A percentile compares a stretch with the other conserved stretches of the same genome.
Evolutionary conservation across 2,329 filamentous ascomycete genomes (phyloP).

Genomic region (Orbilia javanica): DNA sequence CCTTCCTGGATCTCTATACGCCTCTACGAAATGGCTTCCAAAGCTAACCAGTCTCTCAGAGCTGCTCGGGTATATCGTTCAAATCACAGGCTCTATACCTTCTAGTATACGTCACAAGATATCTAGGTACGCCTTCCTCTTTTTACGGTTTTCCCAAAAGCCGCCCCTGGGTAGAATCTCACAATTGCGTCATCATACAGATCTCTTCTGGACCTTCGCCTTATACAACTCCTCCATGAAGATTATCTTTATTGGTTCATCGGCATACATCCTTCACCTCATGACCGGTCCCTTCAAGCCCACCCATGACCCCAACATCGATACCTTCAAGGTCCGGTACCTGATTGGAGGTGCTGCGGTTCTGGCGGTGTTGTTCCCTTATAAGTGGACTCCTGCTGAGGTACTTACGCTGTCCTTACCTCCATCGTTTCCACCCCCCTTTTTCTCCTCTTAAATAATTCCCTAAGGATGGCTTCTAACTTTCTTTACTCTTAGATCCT

Average conservation of each 20-base stretch:
- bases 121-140: constrained; percentile 75
- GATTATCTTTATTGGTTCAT: constrained; percentile 89
- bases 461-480: background rate
- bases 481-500: constrained; percentile 74
- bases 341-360: constrained; percentile 83
- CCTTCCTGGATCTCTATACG: constrained; percentile 1
- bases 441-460: constrained; percentile 1
- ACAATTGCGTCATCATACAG: constrained; percentile 66
- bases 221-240: constrained; percentile 97
- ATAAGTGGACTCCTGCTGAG: constrained; percentile 82
- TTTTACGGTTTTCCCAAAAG: background rate
- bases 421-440: constrained; percentile 9
- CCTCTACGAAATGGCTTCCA: background rate
- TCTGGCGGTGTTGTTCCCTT: constrained; percentile 84
- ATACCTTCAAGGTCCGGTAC: constrained; percentile 98
- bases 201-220: constrained; percentile 87
- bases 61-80: constrained; percentile 97
- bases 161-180: constrained; percentile 27
- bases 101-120: constrained; percentile 91
- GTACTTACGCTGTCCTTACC: no score
- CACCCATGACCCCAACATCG: constrained; percentile 94
- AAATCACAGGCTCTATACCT: constrained; percentile 97
- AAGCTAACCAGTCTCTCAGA: constrained; percentile 70
- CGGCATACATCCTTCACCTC: constrained; percentile 94
- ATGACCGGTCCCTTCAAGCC: constrained; percentile 99